Percentiles rank a stretch among this genome's conserved stretches.
Evolutionary conservation across 305 asterid species (phyloP).

Genomic region (Fraxinus xanthoxyloides): DNA sequence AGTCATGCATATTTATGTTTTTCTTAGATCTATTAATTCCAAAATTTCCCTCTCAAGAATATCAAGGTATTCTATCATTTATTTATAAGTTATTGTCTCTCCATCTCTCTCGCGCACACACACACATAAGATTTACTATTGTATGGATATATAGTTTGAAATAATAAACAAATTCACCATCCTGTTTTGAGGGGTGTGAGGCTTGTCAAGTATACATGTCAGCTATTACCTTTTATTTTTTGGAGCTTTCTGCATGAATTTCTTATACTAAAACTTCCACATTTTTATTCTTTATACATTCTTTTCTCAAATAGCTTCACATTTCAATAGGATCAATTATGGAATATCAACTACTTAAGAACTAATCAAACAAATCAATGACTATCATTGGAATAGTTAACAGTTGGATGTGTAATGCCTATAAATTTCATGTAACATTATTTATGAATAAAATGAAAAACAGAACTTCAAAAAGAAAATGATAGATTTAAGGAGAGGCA

Average conservation of each 20-base stretch:
- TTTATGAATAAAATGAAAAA: not conserved
- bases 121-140: not conserved
- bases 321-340: not conserved
- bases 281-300: not conserved
- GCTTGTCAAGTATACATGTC: not conserved
- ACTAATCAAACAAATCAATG: not conserved
- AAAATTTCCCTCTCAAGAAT: not conserved
- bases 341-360: not conserved
- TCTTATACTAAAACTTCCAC: not conserved
- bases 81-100: not conserved
- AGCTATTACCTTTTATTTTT: not conserved
- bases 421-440: not conserved
- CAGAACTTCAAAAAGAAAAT: not conserved
- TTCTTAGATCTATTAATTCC: not conserved
- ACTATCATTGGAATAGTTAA: not conserved
- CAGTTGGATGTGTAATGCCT: not conserved
- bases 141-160: not conserved
- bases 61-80: not conserved
- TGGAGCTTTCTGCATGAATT: not conserved
- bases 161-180: not conserved
- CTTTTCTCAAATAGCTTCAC: not conserved
- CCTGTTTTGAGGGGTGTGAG: not conserved
- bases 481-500: not conserved
- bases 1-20: not conserved
- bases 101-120: too few relatives aligned